These are phyloP conservation scores for Thelonectria olida DNA, from an alignment of 2,329 filamentous ascomycete species.

Conservation along the genomic window DNA sequence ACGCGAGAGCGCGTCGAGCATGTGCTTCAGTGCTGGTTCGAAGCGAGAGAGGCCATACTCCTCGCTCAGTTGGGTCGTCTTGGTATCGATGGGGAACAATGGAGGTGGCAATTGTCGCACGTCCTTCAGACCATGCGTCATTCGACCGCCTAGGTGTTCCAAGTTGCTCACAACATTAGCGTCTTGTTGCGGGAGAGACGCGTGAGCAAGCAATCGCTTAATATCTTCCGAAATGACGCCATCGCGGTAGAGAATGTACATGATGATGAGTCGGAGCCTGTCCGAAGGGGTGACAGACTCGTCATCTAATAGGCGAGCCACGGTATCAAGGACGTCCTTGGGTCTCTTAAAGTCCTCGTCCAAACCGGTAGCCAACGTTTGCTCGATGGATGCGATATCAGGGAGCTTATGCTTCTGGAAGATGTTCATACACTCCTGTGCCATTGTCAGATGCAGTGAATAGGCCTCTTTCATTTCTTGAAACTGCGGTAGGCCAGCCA, in stretches of 20 bases:
- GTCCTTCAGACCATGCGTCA: constrained; percentile 78
- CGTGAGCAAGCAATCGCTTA: constrained; percentile 83
- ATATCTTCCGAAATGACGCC: constrained; percentile 87
- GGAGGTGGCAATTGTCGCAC: constrained; percentile 70
- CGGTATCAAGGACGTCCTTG: constrained; percentile 85
- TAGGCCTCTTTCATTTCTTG: constrained; percentile 96
- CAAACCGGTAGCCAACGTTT: constrained; percentile 88
- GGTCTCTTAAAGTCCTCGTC: constrained; percentile 94
- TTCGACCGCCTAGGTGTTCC: constrained; percentile 80
- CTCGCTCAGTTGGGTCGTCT: constrained; percentile 66
- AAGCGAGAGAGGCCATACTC: constrained; percentile 90
- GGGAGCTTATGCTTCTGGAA: constrained; percentile 87
- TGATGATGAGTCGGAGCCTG: constrained; percentile 82
- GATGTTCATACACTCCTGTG: constrained; percentile 94
- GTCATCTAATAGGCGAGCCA: constrained; percentile 90
- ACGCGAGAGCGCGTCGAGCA: constrained; percentile 78
- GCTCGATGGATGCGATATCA: constrained; percentile 88
- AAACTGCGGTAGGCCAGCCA: constrained; percentile 93
- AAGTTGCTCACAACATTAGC: constrained; percentile 80
- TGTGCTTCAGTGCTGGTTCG: constrained; percentile 80
- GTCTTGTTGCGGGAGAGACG: constrained; percentile 78
- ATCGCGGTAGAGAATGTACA: constrained; percentile 87
- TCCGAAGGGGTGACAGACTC: constrained; percentile 76
- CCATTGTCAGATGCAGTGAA: constrained; percentile 94
- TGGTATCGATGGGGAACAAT: constrained; percentile 76